phyloP scores from a whole-genome alignment of 2,329 filamentous ascomycete species.

The Aspergillus calidoustus region DNA sequence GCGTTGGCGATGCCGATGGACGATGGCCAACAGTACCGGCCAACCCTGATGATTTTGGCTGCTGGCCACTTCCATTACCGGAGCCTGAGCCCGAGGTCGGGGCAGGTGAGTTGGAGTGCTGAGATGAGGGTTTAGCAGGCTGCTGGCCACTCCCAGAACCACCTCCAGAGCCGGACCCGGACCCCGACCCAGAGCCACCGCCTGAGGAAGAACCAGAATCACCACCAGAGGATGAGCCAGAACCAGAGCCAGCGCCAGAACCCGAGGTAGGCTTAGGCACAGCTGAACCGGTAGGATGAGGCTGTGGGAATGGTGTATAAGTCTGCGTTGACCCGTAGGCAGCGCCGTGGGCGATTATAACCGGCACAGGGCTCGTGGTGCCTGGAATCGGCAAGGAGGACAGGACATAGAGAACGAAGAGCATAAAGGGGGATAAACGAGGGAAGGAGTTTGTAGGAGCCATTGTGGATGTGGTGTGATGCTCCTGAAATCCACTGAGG shows the following conservation, averaged over 20 bases:
- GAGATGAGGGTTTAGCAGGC: no score
- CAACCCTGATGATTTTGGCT: background rate
- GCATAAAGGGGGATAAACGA: background rate
- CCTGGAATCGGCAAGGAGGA: background rate
- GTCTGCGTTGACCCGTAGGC: background rate
- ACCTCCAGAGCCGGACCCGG: no score
- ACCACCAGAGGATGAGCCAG: no score
- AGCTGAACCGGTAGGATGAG: background rate
- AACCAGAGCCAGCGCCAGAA: background rate
- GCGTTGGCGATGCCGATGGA: background rate
- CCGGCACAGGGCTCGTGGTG: background rate
- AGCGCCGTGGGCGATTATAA: background rate
- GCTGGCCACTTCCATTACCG: background rate
- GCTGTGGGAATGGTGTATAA: background rate
- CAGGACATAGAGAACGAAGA: background rate
- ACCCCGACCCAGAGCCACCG: no score
- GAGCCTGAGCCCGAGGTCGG: no score
- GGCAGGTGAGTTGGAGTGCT: no score
- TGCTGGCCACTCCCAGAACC: no score
- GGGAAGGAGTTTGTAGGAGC: background rate
- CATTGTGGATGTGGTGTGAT: background rate
- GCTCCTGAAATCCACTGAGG: background rate
- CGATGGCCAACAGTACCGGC: background rate
- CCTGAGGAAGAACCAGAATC: no score
- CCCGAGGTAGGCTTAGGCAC: background rate